Evolutionary conservation across 83 land plant genomes (phyloP).

Genomic region (Picea mariana): DNA sequence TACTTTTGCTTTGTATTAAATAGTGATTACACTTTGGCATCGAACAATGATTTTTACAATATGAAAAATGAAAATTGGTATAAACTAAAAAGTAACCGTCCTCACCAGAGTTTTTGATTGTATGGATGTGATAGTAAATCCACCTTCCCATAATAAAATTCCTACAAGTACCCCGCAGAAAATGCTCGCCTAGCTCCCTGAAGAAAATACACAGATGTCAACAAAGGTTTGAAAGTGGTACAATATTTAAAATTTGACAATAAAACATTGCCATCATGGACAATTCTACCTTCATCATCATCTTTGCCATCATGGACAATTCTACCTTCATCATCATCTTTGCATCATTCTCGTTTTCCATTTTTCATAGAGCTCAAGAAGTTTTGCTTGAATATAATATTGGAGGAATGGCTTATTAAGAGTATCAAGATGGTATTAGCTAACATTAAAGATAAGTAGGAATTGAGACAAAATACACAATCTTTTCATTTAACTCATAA

Average conservation of each 20-base stretch:
- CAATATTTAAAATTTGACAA: not conserved
- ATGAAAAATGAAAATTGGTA: too few relatives aligned
- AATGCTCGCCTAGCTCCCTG: slow-evolving; percentile 89
- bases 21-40: too few relatives aligned
- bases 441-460: too few relatives aligned
- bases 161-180: slow-evolving; percentile 89
- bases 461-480: too few relatives aligned
- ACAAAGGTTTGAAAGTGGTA: not conserved
- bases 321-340: slow-evolving; percentile 75
- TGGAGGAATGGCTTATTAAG: slow-evolving; percentile 28
- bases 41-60: too few relatives aligned
- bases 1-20: too few relatives aligned
- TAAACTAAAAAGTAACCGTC: too few relatives aligned
- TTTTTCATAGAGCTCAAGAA: slow-evolving; percentile 62
- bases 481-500: too few relatives aligned
- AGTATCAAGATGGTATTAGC: slow-evolving; percentile 5
- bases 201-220: not conserved
- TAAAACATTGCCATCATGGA: not conserved
- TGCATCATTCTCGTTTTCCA: slow-evolving; percentile 75
- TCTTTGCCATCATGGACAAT: too few relatives aligned
- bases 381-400: slow-evolving; percentile 39
- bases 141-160: slow-evolving; percentile 77
- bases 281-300: too few relatives aligned
- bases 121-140: too few relatives aligned
- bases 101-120: too few relatives aligned